These are phyloP conservation scores for Nymphaea colorata DNA, from an alignment of 164 flowering plant genomes.

Conservation along the genomic window DNA sequence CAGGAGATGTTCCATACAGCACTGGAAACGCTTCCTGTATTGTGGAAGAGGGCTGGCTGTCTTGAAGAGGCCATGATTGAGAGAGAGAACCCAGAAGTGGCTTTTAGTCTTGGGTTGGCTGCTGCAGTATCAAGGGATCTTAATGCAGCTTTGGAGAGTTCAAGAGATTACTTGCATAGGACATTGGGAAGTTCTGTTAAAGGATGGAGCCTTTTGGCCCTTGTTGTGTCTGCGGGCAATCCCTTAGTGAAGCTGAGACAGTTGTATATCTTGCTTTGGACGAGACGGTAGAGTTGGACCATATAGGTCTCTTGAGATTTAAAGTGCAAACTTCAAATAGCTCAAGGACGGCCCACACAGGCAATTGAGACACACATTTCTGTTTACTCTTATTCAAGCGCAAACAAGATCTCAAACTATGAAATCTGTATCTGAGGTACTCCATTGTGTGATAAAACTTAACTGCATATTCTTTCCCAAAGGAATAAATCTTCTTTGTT, in stretches of 20 bases:
- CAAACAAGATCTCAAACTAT: constrained; percentile 26
- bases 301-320: constrained; percentile 56
- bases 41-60: constrained; percentile 67
- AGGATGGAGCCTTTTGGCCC: constrained; percentile 75
- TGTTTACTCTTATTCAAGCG: constrained; percentile 63
- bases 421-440: constrained; percentile 32
- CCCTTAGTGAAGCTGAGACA: constrained; percentile 67
- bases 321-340: constrained; percentile 69
- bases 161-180: constrained; percentile 33
- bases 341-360: constrained; percentile 72
- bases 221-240: constrained; percentile 64
- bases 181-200: constrained; percentile 41
- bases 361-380: constrained; percentile 68
- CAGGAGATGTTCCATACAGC: constrained; percentile 88
- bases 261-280: constrained; percentile 73
- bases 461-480: neutral
- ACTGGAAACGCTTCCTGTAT: constrained; percentile 61
- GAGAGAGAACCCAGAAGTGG: constrained; percentile 14
- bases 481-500: neutral
- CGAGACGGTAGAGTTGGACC: constrained; percentile 51
- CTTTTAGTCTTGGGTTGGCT: neutral
- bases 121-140: neutral
- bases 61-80: constrained; percentile 45
- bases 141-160: constrained; percentile 49
- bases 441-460: neutral